phyloP scores from a whole-genome alignment of 805 yeast genomes.

The Candida manassasensis region DNA sequence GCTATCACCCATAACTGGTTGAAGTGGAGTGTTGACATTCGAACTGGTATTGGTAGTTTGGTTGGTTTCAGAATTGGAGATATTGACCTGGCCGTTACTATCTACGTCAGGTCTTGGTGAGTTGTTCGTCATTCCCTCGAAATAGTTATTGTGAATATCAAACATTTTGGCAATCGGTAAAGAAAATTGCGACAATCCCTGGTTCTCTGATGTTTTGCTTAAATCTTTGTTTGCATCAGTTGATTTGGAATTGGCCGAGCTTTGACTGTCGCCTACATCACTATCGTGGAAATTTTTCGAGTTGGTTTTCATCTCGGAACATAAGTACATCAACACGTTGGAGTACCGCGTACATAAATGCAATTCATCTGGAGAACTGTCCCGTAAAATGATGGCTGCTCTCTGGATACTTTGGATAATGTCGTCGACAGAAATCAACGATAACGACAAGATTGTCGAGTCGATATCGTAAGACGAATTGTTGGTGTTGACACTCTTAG shows the following conservation, averaged over 20 bases:
- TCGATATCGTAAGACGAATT: constrained; percentile 28
- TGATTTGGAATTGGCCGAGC: background rate
- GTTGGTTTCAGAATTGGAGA: background rate
- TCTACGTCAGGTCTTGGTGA: background rate
- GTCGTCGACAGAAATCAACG: constrained; percentile 67
- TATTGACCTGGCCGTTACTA: background rate
- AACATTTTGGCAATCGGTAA: constrained; percentile 2
- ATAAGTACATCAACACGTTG: constrained; percentile 68
- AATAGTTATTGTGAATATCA: constrained; percentile 3
- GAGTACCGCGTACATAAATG: constrained; percentile 80
- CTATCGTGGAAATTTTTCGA: constrained; percentile 20
- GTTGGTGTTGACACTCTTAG: constrained; percentile 12
- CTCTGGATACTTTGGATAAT: constrained; percentile 61
- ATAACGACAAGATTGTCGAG: constrained; percentile 50
- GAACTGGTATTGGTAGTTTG: constrained; percentile 2
- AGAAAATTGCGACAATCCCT: background rate
- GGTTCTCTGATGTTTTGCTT: background rate
- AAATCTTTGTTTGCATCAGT: constrained; percentile 6
- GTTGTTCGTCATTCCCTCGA: constrained; percentile 3
- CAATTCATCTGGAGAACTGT: constrained; percentile 84
- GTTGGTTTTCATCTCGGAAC: constrained; percentile 64
- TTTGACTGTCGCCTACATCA: constrained; percentile 1
- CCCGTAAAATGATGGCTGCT: constrained; percentile 70
- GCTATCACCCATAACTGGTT: constrained; percentile 28
- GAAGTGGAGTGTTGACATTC: constrained; percentile 14